phyloP scores from a whole-genome alignment of 805 yeast genomes.

The Cyberlindnera misumaiensis region DNA sequence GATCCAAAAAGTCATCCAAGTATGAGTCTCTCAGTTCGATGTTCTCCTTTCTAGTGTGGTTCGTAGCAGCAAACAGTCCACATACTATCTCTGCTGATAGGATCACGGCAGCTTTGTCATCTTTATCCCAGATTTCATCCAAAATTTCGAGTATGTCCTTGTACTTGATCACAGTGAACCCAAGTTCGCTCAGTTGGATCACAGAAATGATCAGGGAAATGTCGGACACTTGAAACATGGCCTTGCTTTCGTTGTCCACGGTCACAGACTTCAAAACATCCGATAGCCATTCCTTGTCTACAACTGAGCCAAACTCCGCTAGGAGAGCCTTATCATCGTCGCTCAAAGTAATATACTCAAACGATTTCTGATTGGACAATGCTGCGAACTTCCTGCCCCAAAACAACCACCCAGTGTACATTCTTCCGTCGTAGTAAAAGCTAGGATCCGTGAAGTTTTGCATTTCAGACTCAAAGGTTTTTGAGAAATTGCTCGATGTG shows the following conservation, averaged over 20 bases:
- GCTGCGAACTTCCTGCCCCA: conserved; percentile 60
- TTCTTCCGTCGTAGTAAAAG: conserved; percentile 52
- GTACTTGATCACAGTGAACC: conserved; percentile 35
- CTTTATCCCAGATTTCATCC: conserved; percentile 44
- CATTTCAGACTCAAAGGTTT: conserved; percentile 45
- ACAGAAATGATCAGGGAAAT: conserved; percentile 51
- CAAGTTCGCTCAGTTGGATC: conserved; percentile 41
- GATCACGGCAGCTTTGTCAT: conserved; percentile 73
- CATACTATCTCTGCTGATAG: conserved; percentile 63
- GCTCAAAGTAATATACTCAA: conserved; percentile 26
- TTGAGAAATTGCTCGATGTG: conserved; percentile 31
- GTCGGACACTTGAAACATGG: conserved; percentile 59
- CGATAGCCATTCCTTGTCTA: conserved; percentile 55
- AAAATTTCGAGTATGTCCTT: conserved; percentile 48
- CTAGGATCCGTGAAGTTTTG: conserved; percentile 37
- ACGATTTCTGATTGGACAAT: conserved; percentile 26
- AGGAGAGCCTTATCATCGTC: conserved; percentile 38
- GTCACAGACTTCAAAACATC: conserved; percentile 44
- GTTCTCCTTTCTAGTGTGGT: conserved; percentile 31
- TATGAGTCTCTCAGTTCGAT: conserved; percentile 37
- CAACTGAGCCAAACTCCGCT: conserved; percentile 32
- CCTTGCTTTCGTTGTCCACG: conserved; percentile 62
- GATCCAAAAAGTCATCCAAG: conserved; percentile 36
- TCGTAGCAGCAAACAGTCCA: conserved; percentile 51
- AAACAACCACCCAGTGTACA: conserved; percentile 61